Conservation (phyloP, 306 rosid species). For the Trichosanthes cucumerina region DNA sequence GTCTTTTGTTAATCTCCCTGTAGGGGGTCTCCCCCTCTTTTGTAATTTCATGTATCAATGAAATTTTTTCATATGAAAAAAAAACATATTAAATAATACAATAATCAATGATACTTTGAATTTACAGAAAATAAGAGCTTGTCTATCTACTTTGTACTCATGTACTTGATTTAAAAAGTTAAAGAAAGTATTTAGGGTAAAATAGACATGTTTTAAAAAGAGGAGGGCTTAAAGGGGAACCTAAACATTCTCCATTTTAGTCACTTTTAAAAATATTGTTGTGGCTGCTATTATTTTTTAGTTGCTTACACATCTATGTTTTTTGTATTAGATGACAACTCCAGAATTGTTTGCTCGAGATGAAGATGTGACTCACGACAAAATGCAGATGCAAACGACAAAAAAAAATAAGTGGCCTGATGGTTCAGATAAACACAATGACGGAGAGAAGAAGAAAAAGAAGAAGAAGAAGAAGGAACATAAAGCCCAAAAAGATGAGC, state of each 20-base stretch:
- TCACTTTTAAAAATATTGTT: background rate
- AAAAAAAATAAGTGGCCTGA: background rate
- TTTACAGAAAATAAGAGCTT: background rate
- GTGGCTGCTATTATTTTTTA: background rate
- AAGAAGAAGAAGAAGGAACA: background rate
- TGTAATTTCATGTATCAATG: too few relatives aligned
- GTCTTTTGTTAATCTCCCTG: too few relatives aligned
- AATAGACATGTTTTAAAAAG: background rate
- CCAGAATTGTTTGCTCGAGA: background rate
- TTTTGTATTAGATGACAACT: background rate
- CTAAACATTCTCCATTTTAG: background rate
- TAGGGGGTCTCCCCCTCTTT: too few relatives aligned
- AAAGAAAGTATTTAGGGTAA: background rate
- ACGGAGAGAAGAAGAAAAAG: background rate
- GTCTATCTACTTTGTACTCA: background rate
- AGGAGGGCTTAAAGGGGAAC: background rate
- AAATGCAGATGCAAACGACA: background rate
- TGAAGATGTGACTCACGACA: background rate
- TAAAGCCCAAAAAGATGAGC: background rate
- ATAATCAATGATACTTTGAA: background rate
- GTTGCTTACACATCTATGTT: background rate
- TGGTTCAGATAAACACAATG: background rate
- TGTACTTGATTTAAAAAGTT: background rate
- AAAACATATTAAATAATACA: too few relatives aligned
- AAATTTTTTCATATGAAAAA: too few relatives aligned